phyloP scores from a whole-genome alignment of 148 eudicot species.

The Gaultheria prostrata region DNA sequence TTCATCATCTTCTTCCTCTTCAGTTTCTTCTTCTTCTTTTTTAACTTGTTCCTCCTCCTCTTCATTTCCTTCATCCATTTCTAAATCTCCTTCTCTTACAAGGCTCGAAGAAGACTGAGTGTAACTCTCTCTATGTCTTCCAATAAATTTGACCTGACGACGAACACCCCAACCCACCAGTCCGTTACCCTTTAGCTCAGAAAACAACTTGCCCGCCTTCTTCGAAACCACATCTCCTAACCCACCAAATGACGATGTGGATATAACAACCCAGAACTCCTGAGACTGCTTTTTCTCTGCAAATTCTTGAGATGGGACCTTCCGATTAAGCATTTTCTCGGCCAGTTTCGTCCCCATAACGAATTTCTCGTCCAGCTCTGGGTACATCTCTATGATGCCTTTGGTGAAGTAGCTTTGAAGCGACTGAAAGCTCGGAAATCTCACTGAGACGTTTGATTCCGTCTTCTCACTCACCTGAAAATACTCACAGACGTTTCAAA shows the following conservation, averaged over 20 bases:
- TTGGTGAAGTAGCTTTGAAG: slow-evolving; percentile 42
- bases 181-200: slow-evolving; percentile 27
- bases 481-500: background rate
- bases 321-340: slow-evolving; percentile 43
- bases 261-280: slow-evolving; percentile 50
- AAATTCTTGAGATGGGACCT: slow-evolving; percentile 58
- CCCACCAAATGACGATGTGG: background rate
- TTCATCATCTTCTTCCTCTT: background rate
- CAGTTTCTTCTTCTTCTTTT: slow-evolving; percentile 11
- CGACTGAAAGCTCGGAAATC: slow-evolving; percentile 64
- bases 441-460: slow-evolving; percentile 49
- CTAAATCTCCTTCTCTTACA: slow-evolving; percentile 20
- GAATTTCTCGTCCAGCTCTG: slow-evolving; percentile 58
- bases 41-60: background rate
- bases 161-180: slow-evolving; percentile 58
- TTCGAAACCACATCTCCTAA: slow-evolving; percentile 17
- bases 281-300: slow-evolving; percentile 42
- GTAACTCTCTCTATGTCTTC: slow-evolving; percentile 33
- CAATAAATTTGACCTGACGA: slow-evolving; percentile 46
- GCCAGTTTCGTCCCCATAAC: slow-evolving; percentile 54
- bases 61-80: slow-evolving; percentile 12
- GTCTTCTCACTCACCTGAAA: slow-evolving; percentile 64
- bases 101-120: slow-evolving; percentile 9
- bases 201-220: slow-evolving; percentile 17
- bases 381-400: slow-evolving; percentile 42